Evolutionary conservation across 2,329 filamentous ascomycete genomes (phyloP).

Genomic region (Aschersonia sp.): DNA sequence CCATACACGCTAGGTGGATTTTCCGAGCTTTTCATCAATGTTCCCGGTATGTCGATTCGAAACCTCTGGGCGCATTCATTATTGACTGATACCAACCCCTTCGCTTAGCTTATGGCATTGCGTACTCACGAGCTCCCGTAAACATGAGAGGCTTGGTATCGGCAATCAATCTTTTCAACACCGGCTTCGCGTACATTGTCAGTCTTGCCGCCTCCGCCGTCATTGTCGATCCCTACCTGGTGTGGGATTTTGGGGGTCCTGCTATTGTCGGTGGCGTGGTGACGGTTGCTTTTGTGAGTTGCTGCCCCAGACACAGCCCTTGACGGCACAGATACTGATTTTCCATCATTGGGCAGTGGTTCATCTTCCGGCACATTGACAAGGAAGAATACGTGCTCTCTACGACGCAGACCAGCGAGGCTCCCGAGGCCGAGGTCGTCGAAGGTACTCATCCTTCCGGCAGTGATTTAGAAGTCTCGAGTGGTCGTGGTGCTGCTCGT

Average conservation of each 20-base stretch:
- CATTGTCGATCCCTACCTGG: slow-evolving; percentile 32
- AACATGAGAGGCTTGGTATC: slow-evolving; percentile 38
- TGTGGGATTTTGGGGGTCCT: slow-evolving; percentile 33
- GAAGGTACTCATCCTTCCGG: not conserved
- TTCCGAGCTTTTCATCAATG: slow-evolving; percentile 14
- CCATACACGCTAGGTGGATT: slow-evolving; percentile 14
- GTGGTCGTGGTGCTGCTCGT: no score
- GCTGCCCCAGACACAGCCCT: not conserved
- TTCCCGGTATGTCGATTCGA: slow-evolving; percentile 6
- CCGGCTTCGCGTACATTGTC: slow-evolving; percentile 29
- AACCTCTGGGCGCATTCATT: not conserved
- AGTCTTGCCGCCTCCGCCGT: slow-evolving; percentile 28
- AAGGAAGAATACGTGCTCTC: slow-evolving; percentile 12
- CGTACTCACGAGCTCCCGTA: slow-evolving; percentile 32
- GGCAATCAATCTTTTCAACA: slow-evolving; percentile 32
- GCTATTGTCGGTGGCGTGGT: slow-evolving; percentile 29
- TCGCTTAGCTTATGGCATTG: slow-evolving; percentile 29
- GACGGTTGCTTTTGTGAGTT: slow-evolving; percentile 22
- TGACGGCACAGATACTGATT: not conserved
- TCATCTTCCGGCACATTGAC: slow-evolving; percentile 10
- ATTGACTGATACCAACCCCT: not conserved
- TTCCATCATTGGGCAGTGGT: slow-evolving; percentile 2
- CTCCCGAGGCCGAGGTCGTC: not conserved
- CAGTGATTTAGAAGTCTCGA: no score
- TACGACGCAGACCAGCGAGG: slow-evolving; percentile 8